A percentile compares a stretch with the other conserved stretches of the same genome.
Conservation (phyloP, 345 rosid genomes). For the Bruguiera sexangula region DNA sequence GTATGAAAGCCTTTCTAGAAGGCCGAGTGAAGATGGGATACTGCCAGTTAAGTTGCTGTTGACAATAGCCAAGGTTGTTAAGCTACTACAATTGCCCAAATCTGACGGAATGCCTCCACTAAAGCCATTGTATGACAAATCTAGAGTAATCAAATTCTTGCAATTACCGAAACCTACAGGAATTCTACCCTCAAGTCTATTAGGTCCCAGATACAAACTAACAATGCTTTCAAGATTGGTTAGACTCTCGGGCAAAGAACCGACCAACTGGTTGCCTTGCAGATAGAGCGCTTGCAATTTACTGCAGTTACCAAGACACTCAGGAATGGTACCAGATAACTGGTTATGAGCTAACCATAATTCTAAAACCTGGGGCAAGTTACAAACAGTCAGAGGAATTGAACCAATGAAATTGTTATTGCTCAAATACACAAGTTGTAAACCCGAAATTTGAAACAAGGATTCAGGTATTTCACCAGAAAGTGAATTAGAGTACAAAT, state of each 20-base stretch:
- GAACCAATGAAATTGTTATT: conserved; percentile 55
- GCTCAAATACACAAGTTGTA: conserved; percentile 38
- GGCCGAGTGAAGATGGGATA: conserved; percentile 70
- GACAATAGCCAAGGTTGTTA: conserved; percentile 39
- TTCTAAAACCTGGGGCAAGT: conserved; percentile 32
- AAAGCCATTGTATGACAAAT: conserved; percentile 55
- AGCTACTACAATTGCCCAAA: conserved; percentile 53
- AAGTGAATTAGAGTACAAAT: conserved; percentile 47
- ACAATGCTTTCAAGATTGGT: conserved; percentile 51
- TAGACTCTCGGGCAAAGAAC: conserved; percentile 55
- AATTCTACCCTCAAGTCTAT: conserved; percentile 48
- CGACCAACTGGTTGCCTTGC: conserved; percentile 44
- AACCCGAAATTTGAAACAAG: conserved; percentile 37
- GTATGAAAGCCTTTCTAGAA: conserved; percentile 31
- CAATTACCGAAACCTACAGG: conserved; percentile 44
- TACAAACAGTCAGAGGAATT: conserved; percentile 57
- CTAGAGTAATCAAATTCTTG: conserved; percentile 44
- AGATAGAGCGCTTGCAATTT: conserved; percentile 43
- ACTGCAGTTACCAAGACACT: conserved; percentile 58
- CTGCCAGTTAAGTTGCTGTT: conserved; percentile 47
- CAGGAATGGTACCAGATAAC: conserved; percentile 63
- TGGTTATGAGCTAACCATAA: conserved; percentile 43
- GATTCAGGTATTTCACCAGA: conserved; percentile 56
- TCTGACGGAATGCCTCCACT: conserved; percentile 57
- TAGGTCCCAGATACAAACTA: conserved; percentile 35